Evolutionary conservation across 2,329 filamentous ascomycete species (phyloP).

Genomic region (Nemania sp.): DNA sequence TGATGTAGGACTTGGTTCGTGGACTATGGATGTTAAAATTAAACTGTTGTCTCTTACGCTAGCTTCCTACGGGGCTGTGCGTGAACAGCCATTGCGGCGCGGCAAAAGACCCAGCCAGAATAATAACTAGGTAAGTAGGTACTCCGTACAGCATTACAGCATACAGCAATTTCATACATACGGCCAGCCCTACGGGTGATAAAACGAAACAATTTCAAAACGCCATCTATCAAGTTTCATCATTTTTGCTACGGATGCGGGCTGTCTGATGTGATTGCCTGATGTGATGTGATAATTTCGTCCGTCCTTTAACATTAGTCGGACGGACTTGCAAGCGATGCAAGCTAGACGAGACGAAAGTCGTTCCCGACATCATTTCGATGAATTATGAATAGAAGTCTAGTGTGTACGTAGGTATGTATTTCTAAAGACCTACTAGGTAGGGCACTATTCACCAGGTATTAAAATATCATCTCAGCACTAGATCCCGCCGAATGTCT

Average conservation of each 20-base stretch:
- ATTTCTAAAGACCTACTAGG: not conserved
- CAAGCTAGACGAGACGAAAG: not conserved
- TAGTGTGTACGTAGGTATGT: no score
- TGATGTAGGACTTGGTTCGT: not conserved
- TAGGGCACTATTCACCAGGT: not conserved
- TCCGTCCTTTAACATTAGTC: no score
- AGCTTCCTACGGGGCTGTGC: conserved; percentile 5
- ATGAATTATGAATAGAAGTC: no score
- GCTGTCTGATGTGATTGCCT: not conserved
- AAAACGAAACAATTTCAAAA: not conserved
- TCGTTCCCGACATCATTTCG: not conserved
- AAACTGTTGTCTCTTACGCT: not conserved
- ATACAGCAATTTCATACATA: not conserved
- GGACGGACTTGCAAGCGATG: not conserved
- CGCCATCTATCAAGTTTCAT: not conserved
- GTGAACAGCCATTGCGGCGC: not conserved
- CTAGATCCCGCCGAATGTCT: not conserved
- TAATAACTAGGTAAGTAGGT: no score
- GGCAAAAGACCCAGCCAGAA: not conserved
- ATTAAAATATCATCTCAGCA: not conserved
- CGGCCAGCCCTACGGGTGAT: conserved; percentile 4
- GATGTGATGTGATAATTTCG: no score
- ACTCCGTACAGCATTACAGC: no score
- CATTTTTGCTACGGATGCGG: not conserved
- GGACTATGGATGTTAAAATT: not conserved